These are phyloP conservation scores for Neopestalotiopsis rosae DNA, from an alignment of 2,329 filamentous ascomycete species.

Conservation along the genomic window DNA sequence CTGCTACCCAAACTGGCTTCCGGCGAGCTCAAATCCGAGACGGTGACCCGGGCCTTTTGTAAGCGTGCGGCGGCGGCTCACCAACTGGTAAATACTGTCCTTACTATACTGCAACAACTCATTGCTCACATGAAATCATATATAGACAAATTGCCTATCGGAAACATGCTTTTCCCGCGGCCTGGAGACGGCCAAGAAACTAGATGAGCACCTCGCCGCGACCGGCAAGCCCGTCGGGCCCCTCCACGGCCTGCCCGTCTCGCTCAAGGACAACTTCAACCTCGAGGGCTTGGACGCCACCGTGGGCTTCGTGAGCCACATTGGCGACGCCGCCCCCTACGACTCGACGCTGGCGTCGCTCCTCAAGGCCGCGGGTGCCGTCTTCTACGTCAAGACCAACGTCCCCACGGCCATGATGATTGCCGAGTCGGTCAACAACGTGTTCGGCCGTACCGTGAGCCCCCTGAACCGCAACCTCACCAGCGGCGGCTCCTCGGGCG, in stretches of 20 bases:
- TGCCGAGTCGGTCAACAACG: conserved; percentile 69
- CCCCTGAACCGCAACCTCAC: conserved; percentile 64
- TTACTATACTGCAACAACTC: too few relatives aligned
- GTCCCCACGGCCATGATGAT: conserved; percentile 72
- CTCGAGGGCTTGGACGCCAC: conserved; percentile 64
- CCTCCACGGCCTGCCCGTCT: conserved; percentile 68
- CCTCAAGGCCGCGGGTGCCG: conserved; percentile 53
- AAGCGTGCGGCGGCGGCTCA: conserved; percentile 45
- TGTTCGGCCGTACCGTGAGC: conserved; percentile 67
- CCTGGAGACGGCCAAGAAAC: conserved; percentile 48
- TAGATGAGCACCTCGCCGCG: conserved; percentile 54
- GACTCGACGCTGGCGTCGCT: conserved; percentile 48
- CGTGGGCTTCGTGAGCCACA: conserved; percentile 67
- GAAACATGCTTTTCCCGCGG: conserved; percentile 62
- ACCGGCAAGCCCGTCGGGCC: conserved; percentile 60
- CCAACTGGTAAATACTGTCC: conserved; percentile 34
- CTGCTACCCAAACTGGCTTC: conserved; percentile 41
- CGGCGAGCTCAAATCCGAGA: conserved; percentile 42
- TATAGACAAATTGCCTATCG: conserved; percentile 53
- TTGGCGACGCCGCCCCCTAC: conserved; percentile 57
- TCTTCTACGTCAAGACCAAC: conserved; percentile 63
- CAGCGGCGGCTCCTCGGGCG: conserved; percentile 70
- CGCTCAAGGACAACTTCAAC: conserved; percentile 76
- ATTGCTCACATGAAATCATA: background rate
- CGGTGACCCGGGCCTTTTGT: conserved; percentile 43